phyloP scores from a whole-genome alignment of 2,329 filamentous ascomycete genomes.

The Verticillium albo-atrum region DNA sequence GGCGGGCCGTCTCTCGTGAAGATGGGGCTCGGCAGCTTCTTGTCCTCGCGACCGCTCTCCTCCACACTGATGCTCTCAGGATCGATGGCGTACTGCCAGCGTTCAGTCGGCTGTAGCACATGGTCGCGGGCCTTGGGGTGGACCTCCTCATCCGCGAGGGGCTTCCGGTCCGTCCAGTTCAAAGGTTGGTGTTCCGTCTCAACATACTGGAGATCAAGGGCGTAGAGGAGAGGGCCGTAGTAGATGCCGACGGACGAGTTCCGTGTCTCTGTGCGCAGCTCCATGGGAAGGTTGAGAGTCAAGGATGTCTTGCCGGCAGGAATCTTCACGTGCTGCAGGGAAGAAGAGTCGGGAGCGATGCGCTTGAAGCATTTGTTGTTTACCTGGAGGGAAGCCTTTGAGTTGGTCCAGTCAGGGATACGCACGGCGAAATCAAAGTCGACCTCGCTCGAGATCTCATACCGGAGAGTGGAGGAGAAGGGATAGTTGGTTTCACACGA shows the following conservation, averaged over 20 bases:
- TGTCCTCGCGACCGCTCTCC: constrained; percentile 7
- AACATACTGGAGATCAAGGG: constrained; percentile 27
- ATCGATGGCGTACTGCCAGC: constrained; percentile 24
- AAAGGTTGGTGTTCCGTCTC: constrained; percentile 12
- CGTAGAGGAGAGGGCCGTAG: constrained; percentile 38
- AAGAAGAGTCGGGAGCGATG: background rate
- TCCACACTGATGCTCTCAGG: constrained; percentile 17
- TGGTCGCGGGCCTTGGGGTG: constrained; percentile 22
- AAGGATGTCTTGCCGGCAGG: constrained; percentile 7
- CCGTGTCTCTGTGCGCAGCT: constrained; percentile 16
- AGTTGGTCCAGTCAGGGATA: constrained; percentile 14
- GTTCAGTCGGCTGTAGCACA: constrained; percentile 26
- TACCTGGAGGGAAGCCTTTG: background rate
- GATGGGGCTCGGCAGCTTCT: constrained; percentile 20
- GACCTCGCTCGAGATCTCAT: constrained; percentile 19
- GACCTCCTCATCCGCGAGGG: constrained; percentile 2
- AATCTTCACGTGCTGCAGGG: constrained; percentile 3
- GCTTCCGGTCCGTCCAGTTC: constrained; percentile 20
- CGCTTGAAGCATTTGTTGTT: background rate
- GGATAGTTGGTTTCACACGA: constrained; percentile 42
- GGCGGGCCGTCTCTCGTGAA: constrained; percentile 23
- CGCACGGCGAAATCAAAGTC: constrained; percentile 17
- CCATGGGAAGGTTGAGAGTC: constrained; percentile 8
- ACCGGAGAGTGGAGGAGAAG: constrained; percentile 17
- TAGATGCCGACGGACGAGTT: constrained; percentile 36